A percentile compares a stretch with the other conserved stretches of the same genome.
Conservation (phyloP, 1,139 yeast genomes). For the Candida sp. region DNA sequence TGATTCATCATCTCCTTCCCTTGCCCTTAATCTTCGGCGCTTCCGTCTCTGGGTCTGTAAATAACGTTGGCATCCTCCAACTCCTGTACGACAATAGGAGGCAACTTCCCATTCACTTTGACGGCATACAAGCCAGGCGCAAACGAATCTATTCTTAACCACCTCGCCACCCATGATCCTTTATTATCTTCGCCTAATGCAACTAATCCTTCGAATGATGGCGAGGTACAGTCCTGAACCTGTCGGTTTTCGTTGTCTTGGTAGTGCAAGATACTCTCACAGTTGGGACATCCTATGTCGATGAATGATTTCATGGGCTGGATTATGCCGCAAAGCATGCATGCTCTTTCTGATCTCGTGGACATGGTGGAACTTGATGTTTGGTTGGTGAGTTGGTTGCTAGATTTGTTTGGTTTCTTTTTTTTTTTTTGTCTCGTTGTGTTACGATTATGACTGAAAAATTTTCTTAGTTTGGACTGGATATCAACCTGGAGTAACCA, state of each 20-base stretch:
- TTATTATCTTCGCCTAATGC: constrained; percentile 85
- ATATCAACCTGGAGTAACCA: not conserved
- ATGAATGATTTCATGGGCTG: constrained; percentile 78
- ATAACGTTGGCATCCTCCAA: constrained; percentile 74
- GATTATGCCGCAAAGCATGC: constrained; percentile 95
- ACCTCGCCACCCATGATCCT: constrained; percentile 95
- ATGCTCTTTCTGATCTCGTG: constrained; percentile 85
- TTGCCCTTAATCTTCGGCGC: constrained; percentile 85
- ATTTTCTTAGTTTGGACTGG: not conserved
- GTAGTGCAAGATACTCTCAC: constrained; percentile 83
- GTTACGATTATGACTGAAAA: not conserved
- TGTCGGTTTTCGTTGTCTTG: constrained; percentile 84
- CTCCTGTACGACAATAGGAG: constrained; percentile 80
- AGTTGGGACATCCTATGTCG: constrained; percentile 95
- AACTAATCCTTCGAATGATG: constrained; percentile 94
- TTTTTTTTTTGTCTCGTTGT: not conserved
- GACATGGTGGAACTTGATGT: constrained; percentile 56
- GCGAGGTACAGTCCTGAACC: constrained; percentile 93
- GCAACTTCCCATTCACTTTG: constrained; percentile 89
- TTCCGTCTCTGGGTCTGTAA: constrained; percentile 97
- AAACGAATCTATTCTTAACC: constrained; percentile 93
- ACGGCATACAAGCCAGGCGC: constrained; percentile 94
- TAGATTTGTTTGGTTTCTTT: not conserved
- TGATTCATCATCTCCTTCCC: not conserved
- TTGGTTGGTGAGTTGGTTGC: not conserved